These are phyloP conservation scores for Microbotryum violaceum DNA, from an alignment of 1,284 basidiomycete species.

Conservation along the genomic window DNA sequence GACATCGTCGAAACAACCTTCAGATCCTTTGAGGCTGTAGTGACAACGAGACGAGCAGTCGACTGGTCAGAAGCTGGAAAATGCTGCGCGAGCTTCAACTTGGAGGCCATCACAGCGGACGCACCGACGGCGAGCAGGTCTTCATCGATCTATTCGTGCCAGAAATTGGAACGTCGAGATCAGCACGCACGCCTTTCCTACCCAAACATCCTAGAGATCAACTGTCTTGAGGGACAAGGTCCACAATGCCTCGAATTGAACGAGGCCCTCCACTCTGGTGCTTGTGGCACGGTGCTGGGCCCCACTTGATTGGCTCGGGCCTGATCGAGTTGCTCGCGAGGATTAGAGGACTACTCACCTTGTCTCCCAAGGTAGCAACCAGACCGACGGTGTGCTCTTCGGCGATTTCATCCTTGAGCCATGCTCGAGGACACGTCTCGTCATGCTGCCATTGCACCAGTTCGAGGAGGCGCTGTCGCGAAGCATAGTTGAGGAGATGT, in stretches of 20 bases:
- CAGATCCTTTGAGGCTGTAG: slow-evolving; percentile 40
- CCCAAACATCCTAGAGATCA: neutral
- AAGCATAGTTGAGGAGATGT: too few species aligned
- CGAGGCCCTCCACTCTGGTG: neutral
- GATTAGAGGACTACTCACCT: slow-evolving; percentile 39
- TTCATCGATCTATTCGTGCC: slow-evolving; percentile 52
- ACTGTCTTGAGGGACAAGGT: neutral
- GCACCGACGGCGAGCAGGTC: slow-evolving; percentile 51
- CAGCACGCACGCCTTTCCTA: neutral
- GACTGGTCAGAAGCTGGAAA: too few species aligned
- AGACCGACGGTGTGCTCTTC: slow-evolving; percentile 54
- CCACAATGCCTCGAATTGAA: neutral
- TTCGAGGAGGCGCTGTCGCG: slow-evolving; percentile 53
- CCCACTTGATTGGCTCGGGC: too few species aligned
- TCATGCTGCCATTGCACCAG: slow-evolving; percentile 63
- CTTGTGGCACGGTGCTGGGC: neutral
- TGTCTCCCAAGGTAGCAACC: slow-evolving; percentile 64
- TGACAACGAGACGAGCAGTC: too few species aligned
- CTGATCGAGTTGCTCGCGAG: too few species aligned
- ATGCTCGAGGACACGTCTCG: slow-evolving; percentile 55
- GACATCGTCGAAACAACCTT: slow-evolving; percentile 76
- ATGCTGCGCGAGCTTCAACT: too few species aligned
- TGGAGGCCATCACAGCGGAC: too few species aligned
- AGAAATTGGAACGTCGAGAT: neutral
- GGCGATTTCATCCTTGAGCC: slow-evolving; percentile 66